phyloP scores from a whole-genome alignment of 306 rosid genomes.

The Fagus crenata region DNA sequence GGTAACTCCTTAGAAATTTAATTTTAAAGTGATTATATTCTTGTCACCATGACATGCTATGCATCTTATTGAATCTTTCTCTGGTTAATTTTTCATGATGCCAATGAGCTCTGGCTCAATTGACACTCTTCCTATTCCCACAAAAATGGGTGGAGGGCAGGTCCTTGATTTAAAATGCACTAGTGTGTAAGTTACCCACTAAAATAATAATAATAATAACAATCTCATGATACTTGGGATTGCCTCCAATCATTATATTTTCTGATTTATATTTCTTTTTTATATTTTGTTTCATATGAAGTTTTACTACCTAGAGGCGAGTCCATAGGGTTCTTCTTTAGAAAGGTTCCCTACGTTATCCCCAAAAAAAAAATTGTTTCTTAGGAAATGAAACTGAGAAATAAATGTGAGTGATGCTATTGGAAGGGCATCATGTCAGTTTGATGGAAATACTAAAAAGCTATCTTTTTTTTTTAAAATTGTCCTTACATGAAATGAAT shows the following conservation, averaged over 20 bases:
- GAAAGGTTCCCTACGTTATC: no score
- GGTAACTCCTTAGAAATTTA: conserved; percentile 36
- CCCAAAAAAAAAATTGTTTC: neutral
- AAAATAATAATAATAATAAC: no score
- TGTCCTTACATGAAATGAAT: neutral
- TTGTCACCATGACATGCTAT: neutral
- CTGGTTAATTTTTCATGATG: neutral
- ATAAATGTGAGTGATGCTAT: neutral
- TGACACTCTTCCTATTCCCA: no score
- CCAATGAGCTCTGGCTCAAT: no score
- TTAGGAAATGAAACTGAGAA: neutral
- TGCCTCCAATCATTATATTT: no score
- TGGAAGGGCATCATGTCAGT: neutral
- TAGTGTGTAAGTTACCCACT: no score
- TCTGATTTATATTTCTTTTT: neutral
- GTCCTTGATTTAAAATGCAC: no score
- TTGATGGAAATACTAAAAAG: neutral
- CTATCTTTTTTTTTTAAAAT: neutral
- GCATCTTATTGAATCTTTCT: neutral
- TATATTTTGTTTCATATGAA: neutral
- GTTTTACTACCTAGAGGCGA: no score
- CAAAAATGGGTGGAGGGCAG: no score
- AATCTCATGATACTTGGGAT: no score
- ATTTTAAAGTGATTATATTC: conserved; percentile 8
- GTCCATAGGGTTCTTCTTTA: no score